Evolutionary conservation across 2,329 filamentous ascomycete genomes (phyloP).

Genomic region (Periconia macrospinosa): DNA sequence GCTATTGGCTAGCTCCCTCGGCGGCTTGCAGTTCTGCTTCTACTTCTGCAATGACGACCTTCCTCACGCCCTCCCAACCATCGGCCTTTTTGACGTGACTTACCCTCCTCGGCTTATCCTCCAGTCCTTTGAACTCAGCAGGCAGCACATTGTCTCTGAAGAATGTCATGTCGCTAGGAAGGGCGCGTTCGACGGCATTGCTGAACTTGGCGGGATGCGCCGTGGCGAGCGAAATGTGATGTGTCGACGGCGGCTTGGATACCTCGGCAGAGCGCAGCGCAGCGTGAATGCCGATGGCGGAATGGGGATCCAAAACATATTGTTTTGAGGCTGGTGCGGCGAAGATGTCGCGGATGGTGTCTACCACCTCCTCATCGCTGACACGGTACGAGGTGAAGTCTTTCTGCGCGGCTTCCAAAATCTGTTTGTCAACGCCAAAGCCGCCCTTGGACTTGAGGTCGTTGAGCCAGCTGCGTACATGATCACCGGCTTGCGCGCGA

Average conservation of each 20-base stretch:
- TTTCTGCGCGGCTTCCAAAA: conserved; percentile 69
- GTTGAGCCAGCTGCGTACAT: conserved; percentile 76
- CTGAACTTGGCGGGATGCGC: conserved; percentile 97
- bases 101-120: conserved; percentile 74
- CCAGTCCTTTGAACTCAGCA: conserved; percentile 76
- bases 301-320: conserved; percentile 92
- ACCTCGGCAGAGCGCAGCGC: conserved; percentile 68
- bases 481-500: conserved; percentile 63
- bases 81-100: conserved; percentile 64
- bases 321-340: conserved; percentile 50
- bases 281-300: conserved; percentile 82
- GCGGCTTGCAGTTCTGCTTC: conserved; percentile 47
- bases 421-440: conserved; percentile 76
- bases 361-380: conserved; percentile 55
- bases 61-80: conserved; percentile 74
- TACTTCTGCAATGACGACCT: conserved; percentile 75
- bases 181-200: conserved; percentile 77
- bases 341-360: conserved; percentile 51
- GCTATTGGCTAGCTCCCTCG: conserved; percentile 17
- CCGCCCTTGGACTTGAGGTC: conserved; percentile 79
- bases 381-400: conserved; percentile 81
- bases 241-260: conserved; percentile 49
- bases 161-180: conserved; percentile 72
- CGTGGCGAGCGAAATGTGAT: conserved; percentile 85
- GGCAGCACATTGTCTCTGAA: conserved; percentile 79